Evolutionary conservation across 768 basidiomycete genomes (phyloP).

Genomic region (Lyophyllum shimeji): DNA sequence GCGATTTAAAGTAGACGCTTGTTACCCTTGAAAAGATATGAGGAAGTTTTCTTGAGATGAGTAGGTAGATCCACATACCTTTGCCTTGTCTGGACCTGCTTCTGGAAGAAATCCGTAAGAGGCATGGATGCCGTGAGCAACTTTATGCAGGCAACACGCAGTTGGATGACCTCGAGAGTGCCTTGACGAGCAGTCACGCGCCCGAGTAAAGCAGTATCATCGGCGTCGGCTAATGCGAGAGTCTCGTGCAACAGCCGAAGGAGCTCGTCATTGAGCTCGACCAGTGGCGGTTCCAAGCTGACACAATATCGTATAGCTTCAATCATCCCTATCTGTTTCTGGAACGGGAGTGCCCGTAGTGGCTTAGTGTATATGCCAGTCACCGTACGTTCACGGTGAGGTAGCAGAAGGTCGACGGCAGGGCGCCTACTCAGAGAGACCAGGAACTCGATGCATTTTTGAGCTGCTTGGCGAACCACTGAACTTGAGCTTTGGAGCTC

Average conservation of each 20-base stretch:
- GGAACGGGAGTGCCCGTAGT: slow-evolving; percentile 88
- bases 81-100: slow-evolving; percentile 81
- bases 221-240: slow-evolving; percentile 92
- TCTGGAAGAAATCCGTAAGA: slow-evolving; percentile 88
- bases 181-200: slow-evolving; percentile 78
- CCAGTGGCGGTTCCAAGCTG: slow-evolving; percentile 82
- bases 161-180: slow-evolving; percentile 77
- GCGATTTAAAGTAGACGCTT: slow-evolving; percentile 95
- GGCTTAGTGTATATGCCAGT: slow-evolving; percentile 95
- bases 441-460: slow-evolving; percentile 76
- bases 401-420: slow-evolving; percentile 76
- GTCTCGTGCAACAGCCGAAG: slow-evolving; percentile 91
- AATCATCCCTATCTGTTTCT: slow-evolving; percentile 96
- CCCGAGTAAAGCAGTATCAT: slow-evolving; percentile 79
- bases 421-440: slow-evolving; percentile 71
- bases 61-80: slow-evolving; percentile 46
- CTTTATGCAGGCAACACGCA: slow-evolving; percentile 92
- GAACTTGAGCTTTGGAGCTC: slow-evolving; percentile 88
- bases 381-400: slow-evolving; percentile 85
- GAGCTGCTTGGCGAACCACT: slow-evolving; percentile 81
- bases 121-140: slow-evolving; percentile 94
- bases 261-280: slow-evolving; percentile 91
- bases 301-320: slow-evolving; percentile 96
- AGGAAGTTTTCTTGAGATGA: neutral
- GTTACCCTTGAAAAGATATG: slow-evolving; percentile 63